A percentile compares a stretch with the other conserved stretches of the same genome.
phyloP scores from a whole-genome alignment of 768 basidiomycete genomes.

The Hypsizygus marmoreus region DNA sequence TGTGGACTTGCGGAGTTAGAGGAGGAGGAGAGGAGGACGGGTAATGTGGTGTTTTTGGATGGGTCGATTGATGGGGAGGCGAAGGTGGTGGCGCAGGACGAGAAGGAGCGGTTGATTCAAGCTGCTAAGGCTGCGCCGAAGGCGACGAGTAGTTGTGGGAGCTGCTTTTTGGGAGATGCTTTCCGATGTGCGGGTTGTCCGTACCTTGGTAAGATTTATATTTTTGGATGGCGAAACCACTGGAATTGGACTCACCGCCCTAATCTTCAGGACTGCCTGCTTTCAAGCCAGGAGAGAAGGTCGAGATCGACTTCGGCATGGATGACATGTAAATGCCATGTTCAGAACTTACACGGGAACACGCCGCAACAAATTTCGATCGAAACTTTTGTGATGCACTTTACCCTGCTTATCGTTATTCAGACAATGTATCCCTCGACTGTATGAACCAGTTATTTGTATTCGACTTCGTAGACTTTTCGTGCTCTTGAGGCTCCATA shows the following conservation, averaged over 20 bases:
- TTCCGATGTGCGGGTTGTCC: conserved; percentile 97
- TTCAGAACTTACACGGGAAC: no score
- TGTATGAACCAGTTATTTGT: no score
- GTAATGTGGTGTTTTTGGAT: conserved; percentile 70
- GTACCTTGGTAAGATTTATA: conserved; percentile 78
- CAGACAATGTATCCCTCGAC: no score
- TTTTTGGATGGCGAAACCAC: not conserved
- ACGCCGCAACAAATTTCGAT: no score
- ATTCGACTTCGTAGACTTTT: no score
- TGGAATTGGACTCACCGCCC: conserved; percentile 9
- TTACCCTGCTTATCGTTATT: no score
- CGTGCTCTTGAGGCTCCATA: no score
- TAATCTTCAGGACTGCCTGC: conserved; percentile 84
- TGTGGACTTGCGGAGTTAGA: conserved; percentile 96
- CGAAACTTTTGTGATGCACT: no score
- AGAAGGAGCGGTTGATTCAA: conserved; percentile 63
- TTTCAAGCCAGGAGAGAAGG: conserved; percentile 98
- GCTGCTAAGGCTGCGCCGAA: conserved; percentile 77
- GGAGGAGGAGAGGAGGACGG: conserved; percentile 68
- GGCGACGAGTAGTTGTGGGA: conserved; percentile 96
- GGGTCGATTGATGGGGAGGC: conserved; percentile 61
- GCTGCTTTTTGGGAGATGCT: conserved; percentile 96
- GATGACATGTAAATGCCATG: conserved; percentile 72
- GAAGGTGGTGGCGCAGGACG: conserved; percentile 55
- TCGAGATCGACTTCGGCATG: conserved; percentile 86